Evolutionary conservation across 1,284 basidiomycete species (phyloP).

Genomic region (Ganoderma resinaceum): DNA sequence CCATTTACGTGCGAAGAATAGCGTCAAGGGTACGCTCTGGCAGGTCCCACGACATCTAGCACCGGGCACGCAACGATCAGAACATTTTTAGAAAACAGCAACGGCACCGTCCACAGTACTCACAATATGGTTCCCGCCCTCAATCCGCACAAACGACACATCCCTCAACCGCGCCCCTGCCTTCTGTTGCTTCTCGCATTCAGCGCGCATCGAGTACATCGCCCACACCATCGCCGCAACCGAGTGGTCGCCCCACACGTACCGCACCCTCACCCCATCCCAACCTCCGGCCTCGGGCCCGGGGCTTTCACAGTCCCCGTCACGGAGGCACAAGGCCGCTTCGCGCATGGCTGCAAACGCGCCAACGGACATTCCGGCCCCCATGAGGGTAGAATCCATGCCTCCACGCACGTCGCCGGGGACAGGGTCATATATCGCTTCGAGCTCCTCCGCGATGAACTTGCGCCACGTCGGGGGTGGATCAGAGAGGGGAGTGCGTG

Average conservation of each 20-base stretch:
- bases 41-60: slow-evolving; percentile 2
- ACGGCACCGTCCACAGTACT: not conserved
- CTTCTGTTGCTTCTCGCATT: not conserved
- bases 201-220: not conserved
- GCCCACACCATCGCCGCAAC: not conserved
- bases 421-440: not conserved
- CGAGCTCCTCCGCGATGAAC: not conserved
- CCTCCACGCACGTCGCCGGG: not conserved
- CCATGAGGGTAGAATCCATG: not conserved
- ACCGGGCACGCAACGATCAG: not conserved
- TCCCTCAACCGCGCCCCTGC: not conserved
- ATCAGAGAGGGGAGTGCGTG: not conserved
- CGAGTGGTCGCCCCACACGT: slow-evolving; percentile 23
- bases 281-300: slow-evolving; percentile 5
- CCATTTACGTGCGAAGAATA: not conserved
- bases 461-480: slow-evolving; percentile 5
- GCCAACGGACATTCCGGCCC: not conserved
- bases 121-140: slow-evolving; percentile 11
- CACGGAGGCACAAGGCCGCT: not conserved
- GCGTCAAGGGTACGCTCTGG: not conserved
- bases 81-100: not conserved
- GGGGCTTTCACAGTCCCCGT: not conserved
- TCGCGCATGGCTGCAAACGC: not conserved
- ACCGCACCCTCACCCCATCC: slow-evolving; percentile 14
- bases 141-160: not conserved